Evolutionary conservation across 1,139 yeast genomes (phyloP), one percentile per base, ranked within the genome.

Genomic region (Lodderomyces oxycetoniae): DNA sequence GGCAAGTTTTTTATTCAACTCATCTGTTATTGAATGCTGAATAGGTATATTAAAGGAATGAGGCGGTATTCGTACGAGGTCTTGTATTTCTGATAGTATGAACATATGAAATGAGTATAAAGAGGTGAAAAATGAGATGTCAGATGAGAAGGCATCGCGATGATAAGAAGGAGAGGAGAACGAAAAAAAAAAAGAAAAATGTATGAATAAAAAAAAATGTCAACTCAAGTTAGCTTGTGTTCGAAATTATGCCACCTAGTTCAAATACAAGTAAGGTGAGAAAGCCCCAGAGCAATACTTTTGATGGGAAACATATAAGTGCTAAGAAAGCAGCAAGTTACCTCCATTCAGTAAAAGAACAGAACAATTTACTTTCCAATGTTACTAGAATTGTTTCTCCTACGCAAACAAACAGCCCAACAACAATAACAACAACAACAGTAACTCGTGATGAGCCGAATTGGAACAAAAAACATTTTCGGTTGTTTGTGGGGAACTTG

Each of bases 1-100:
- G 38, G 95, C 77, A 53, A 79, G 88, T 57, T 89, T 91, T 46
- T 73, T 73, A 57, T 88, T 86, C 45, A 93, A 71, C 50, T 88
- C 95, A 46, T 85, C 84, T 33, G 77, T 74, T 31, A 91, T 68
- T 3, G 95, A 83, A 35, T 74, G 77, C 37, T 74, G 71, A 13
- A 83, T 71, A 13, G 89, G 86, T 31, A 77, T 64, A 47, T 78
- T 74, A 62, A 91, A 88, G 35, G 86, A 72, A 46, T 80, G 84
- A 1, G 98, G 97, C 8, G 93, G 91, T 31, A 93, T 74, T 48
- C 95, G 77, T 45, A 91, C 80, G 44, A 91, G 71, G 59, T 91
- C 98, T 12, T 85, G 67, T 36, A 91, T 61, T 50, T 78, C 77
- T 13, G 95, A 74, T 35, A 91, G 71, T 40, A 87, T 80, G 59